Base-by-base conservation (phyloP, 306 rosid species). In the Fragaria iinumae region DNA sequence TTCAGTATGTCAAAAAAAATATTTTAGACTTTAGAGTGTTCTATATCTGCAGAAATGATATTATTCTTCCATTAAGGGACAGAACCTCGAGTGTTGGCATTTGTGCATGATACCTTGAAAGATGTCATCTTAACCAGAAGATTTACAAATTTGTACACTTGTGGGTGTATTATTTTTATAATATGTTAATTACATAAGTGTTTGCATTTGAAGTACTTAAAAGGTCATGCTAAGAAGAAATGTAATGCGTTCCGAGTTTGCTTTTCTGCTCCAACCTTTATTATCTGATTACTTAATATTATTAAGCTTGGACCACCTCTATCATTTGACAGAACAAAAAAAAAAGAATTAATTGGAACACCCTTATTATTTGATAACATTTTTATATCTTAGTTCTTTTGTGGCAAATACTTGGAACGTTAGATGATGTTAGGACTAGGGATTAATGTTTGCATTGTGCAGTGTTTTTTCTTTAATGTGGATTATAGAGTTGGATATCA, bases 1-100 rank as follows among this genome's bases (percentile, higher is more conserved):
- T 48, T 18, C 23, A 60, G 71, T 27, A 71, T 78, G 52, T 39
- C 71, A n/a, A 66, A 23, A 66, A 36, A 25, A 23, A 21, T 25
- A 13, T 1, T 39, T 39, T 39, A 39, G 9, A 39, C 43, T 69
- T 14, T 64, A 32, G 20, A 11, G 21, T 27, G 34, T 27, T 70
- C 23, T 8, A 16, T 11, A 27, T 14, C 32, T 14, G 11, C 25
- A 17, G 39, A 48, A 69, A 47, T 69, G 25, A 23, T n/a, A 43
- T 41, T 6, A 43, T 43, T 43, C 72, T 67, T 11, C n/a, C 34
- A 21, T 45, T 25, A 67, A 39, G 16, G 25, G 71, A 17, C 41
- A 62, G 11, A 29, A 62, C n/a, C 11, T 63, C 16, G 43, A 6
- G 11, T 29, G 43, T 5, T 63, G 67, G n/a, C 67, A 32, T 63